phyloP scores from a whole-genome alignment of 1,284 basidiomycete species.

The Sanghuangporus sanghuang region DNA sequence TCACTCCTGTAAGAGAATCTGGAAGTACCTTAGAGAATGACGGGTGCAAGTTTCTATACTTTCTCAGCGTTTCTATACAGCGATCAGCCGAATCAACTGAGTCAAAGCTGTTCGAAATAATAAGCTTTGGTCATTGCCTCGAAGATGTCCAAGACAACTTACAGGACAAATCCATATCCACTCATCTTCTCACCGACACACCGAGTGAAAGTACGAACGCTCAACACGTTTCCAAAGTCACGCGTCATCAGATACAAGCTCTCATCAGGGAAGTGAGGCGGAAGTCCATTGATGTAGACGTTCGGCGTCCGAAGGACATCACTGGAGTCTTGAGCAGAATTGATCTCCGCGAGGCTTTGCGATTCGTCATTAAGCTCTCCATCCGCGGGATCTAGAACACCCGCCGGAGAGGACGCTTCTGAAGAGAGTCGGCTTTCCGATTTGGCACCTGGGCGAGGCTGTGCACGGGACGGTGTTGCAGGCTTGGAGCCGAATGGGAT shows the following conservation, averaged over 20 bases:
- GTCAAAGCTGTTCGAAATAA: conserved; percentile 23
- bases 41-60: conserved; percentile 28
- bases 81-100: conserved; percentile 26
- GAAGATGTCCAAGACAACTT: conserved; percentile 7
- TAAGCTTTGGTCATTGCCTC: background rate
- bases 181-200: conserved; percentile 26
- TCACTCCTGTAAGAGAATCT: background rate
- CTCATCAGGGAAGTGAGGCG: conserved; percentile 42
- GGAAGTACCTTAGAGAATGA: conserved; percentile 27
- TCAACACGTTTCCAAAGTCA: conserved; percentile 26
- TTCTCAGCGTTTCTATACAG: conserved; percentile 27
- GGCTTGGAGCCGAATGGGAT: background rate
- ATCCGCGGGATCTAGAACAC: background rate
- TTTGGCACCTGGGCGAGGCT: background rate
- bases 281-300: conserved; percentile 47
- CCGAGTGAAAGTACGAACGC: conserved; percentile 28
- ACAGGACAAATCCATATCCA: conserved; percentile 31
- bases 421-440: background rate
- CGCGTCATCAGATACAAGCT: conserved; percentile 31
- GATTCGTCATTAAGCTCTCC: background rate
- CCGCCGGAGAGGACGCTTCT: background rate
- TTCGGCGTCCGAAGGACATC: conserved; percentile 28
- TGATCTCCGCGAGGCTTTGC: background rate
- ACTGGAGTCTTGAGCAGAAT: background rate
- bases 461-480: background rate